phyloP scores from a whole-genome alignment of 345 rosid genomes.

The Mercurialis annua region DNA sequence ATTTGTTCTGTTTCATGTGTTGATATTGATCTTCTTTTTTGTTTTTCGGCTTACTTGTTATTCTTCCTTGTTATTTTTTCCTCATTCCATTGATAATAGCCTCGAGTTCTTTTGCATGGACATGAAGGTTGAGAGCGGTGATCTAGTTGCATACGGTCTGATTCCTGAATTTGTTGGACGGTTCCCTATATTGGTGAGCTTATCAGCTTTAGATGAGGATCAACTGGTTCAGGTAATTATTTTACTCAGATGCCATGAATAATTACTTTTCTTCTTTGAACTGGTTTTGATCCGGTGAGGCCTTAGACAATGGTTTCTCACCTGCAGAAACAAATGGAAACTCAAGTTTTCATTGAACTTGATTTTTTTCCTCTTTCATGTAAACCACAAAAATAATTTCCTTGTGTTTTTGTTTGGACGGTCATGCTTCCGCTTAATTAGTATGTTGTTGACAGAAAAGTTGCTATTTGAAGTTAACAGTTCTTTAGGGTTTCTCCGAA shows the following conservation, averaged over 20 bases:
- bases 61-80: neutral
- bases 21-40: neutral
- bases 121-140: slow-evolving; percentile 80
- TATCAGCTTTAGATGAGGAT: slow-evolving; percentile 82
- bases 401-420: neutral
- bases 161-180: slow-evolving; percentile 97
- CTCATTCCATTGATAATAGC: neutral
- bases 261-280: neutral
- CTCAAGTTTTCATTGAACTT: neutral
- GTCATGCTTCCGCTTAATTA: neutral
- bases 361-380: neutral
- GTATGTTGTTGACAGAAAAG: neutral
- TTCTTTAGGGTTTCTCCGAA: neutral
- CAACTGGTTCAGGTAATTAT: slow-evolving; percentile 62
- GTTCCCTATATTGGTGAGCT: slow-evolving; percentile 79
- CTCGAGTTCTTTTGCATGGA: slow-evolving; percentile 18
- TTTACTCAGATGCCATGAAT: neutral
- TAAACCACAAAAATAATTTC: neutral
- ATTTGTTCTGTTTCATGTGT: neutral
- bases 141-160: slow-evolving; percentile 89
- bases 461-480: neutral
- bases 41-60: neutral
- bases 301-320: neutral
- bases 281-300: neutral
- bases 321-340: neutral